Base-by-base conservation (phyloP, 129 eudicot species). In the Helichrysum umbraculigerum region DNA sequence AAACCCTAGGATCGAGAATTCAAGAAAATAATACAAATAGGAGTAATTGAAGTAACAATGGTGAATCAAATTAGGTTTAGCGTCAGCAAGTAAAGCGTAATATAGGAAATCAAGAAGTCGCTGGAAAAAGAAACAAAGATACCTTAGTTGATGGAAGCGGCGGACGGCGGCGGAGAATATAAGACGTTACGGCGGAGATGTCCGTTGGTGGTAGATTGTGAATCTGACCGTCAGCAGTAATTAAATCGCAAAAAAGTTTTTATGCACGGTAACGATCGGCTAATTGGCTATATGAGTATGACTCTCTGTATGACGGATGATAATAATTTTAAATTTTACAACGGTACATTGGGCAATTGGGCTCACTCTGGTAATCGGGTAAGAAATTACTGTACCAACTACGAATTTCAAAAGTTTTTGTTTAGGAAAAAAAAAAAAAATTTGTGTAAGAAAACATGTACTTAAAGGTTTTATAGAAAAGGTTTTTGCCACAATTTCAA, bases 1-100 rank as follows among this genome's bases (percentile, higher is more conserved):
- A 57, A 72, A 56, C 67, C 76, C 76, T 72, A 72, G 12, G 28
- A 72, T 72, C 34, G 0, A 71, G 5, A 54, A 17, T 19, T 58
- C 63, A 58, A 58, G 15, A 21, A 58, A 20, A 58, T 6, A 58
- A 10, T 33, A 6, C 34, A 35, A 57, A 72, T 0, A 21, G 76
- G 59, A 34, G 7, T 32, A 59, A 57, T 72, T 72, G 21, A 57
- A 56, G 30, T 11, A 34, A 57, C 50, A 72, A 29, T 20, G 30
- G 7, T 12, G 2, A 33, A 1, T 35, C 76, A 10, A 1, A 72
- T 57, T 34, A 34, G 16, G 54, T 6, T 72, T 35, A 34, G 17
- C 17, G 33, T 30, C 41, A 15, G 37, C 19, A 32, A 22, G 12
- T 58, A 20, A 42, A 69, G 5, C 20, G 37, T 19, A 69, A 69